Conservation (phyloP, 176 grass and related monocot genomes). For the Eragrostis nindensis region DNA sequence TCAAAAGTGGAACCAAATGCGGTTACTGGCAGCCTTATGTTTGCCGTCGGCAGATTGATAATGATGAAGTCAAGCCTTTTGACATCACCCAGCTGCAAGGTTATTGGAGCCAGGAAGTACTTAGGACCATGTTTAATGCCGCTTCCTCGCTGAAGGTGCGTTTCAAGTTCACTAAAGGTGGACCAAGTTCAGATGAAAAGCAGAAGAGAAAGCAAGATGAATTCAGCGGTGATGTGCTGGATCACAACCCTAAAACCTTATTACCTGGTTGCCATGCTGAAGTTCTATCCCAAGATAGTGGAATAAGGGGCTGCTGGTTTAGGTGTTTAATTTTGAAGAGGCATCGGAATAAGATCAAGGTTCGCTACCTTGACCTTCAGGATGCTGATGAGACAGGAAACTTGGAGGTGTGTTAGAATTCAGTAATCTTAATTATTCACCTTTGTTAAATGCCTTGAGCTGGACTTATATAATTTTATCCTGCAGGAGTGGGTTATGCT, state of each 20-base stretch:
- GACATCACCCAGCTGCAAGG: conserved; percentile 83
- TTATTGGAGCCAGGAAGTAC: conserved; percentile 90
- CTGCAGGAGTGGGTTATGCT: conserved; percentile 81
- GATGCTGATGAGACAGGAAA: conserved; percentile 76
- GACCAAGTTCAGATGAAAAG: conserved; percentile 41
- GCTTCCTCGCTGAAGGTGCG: conserved; percentile 72
- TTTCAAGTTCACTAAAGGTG: conserved; percentile 63
- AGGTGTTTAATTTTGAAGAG: conserved; percentile 76
- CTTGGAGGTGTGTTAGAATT: conserved; percentile 64
- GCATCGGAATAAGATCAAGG: conserved; percentile 73
- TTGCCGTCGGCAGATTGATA: conserved; percentile 63
- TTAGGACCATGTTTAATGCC: conserved; percentile 66
- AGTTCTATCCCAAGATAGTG: conserved; percentile 87
- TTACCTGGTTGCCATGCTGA: conserved; percentile 69
- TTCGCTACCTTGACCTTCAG: conserved; percentile 75
- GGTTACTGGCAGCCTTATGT: conserved; percentile 65
- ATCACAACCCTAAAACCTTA: conserved; percentile 43
- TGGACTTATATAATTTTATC: conserved; percentile 10
- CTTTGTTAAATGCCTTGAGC: not conserved
- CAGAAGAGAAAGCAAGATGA: conserved; percentile 57
- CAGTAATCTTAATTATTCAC: conserved; percentile 4
- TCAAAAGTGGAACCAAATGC: conserved; percentile 45
- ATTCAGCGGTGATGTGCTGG: conserved; percentile 10
- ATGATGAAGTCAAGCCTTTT: conserved; percentile 76
- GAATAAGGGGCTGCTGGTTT: conserved; percentile 97